Base-by-base conservation (phyloP, 2,329 filamentous ascomycete species). In the Neonectria neomacrospora region DNA sequence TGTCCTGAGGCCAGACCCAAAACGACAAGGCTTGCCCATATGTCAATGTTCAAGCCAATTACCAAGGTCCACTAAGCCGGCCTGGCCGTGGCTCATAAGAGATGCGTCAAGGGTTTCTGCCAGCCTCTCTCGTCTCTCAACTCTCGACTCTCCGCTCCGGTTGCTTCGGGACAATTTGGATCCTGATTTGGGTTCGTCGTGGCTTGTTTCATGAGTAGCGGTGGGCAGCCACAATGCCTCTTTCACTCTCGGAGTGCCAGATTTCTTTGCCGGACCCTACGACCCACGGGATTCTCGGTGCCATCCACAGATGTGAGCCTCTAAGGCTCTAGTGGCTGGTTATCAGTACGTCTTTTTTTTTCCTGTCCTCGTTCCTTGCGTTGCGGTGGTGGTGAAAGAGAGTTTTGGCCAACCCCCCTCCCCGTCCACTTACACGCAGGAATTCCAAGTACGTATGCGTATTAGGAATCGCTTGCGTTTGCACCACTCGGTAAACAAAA, bases 401-500 rank as follows among this genome's bases (percentile, higher is more conserved):
- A 47, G 7, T 28, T 11, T 47, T 47, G 12, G 44, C 8, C 44
- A 47, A 18, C 22, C 22, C 14, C 5, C 22, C 42, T 22, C 22
- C 42, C 23, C 42, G 42, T 45, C 12, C 42, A 22, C 42, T 45
- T 45, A 45, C 42, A 45, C 20, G 22, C 42, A 45, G 42, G 42
- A 45, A 45, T 45, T 23, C 22, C 12, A 23, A 23, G 20, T 22
- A 23, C 16, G 20, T 22, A 8, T 22, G 23, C 42, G 20, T 20
- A 26, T 45, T 45, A 6, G 20, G 42, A 22, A 45, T 45, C 12
- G 42, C 42, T 45, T 14, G 11, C 42, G 20, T 26, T 22, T 14
- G 18, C 5, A 44, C 41, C 41, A 14, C 5, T 20, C 20, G 4
- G 20, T 10, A 23, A 44, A 5, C 18, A 7, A 44, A 44, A 44